A percentile compares a stretch with the other conserved stretches of the same genome.
Evolutionary conservation across 202 grass and related monocot species (phyloP).

Genomic region (Brachypodium distachyon): DNA sequence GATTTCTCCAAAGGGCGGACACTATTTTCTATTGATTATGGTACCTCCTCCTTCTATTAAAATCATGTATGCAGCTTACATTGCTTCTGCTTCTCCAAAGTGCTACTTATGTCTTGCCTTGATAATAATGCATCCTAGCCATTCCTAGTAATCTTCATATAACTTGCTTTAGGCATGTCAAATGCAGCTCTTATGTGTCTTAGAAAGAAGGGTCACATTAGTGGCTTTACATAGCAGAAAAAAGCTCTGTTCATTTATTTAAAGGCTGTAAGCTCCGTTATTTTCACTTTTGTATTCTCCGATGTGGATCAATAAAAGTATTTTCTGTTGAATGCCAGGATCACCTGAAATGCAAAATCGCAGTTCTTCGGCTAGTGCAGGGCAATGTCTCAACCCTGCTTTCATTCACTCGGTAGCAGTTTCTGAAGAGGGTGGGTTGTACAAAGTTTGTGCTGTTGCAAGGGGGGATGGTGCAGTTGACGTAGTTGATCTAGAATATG

Average conservation of each 20-base stretch:
- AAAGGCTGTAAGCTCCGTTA: neutral
- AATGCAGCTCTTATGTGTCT: neutral
- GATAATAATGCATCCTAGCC: neutral
- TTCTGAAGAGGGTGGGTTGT: conserved; percentile 51
- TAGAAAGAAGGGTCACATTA: neutral
- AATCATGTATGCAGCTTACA: neutral
- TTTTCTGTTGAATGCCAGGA: conserved; percentile 38
- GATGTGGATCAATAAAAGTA: neutral
- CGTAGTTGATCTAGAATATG: conserved; percentile 76
- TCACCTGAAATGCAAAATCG: conserved; percentile 46
- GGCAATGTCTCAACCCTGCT: conserved; percentile 92
- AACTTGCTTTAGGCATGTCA: conserved; percentile 9
- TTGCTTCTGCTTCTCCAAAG: neutral
- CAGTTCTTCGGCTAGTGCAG: conserved; percentile 33
- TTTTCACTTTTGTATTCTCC: neutral
- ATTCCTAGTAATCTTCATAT: neutral
- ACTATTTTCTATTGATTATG: conserved; percentile 80
- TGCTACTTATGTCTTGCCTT: neutral
- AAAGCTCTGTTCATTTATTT: neutral
- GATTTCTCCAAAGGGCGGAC: conserved; percentile 90
- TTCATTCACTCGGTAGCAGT: conserved; percentile 84
- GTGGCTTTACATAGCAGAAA: neutral
- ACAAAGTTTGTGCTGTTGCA: conserved; percentile 90
- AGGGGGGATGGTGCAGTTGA: conserved; percentile 88
- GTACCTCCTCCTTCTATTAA: conserved; percentile 35